Percentiles rank a stretch among this genome's conserved stretches.
These are phyloP conservation scores for Ascocoryne sarcoides DNA, from an alignment of 2,329 filamentous ascomycete species.

Conservation along the genomic window DNA sequence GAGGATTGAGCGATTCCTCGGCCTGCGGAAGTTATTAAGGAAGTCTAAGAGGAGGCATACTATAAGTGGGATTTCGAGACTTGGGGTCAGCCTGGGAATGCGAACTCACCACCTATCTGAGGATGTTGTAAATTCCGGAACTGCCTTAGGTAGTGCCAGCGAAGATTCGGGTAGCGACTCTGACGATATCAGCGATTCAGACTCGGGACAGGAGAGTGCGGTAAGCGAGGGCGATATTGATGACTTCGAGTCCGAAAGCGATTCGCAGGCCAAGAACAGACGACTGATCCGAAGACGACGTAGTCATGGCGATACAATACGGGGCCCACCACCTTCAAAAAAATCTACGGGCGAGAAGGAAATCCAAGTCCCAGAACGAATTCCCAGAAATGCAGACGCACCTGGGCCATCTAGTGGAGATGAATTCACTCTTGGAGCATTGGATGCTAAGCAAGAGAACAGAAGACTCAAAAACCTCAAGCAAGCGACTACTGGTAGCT, in stretches of 20 bases:
- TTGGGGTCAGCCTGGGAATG: constrained; percentile 64
- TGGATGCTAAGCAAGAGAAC: constrained; percentile 4
- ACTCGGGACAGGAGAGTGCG: constrained; percentile 27
- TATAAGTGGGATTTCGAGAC: constrained; percentile 31
- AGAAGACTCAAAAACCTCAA: constrained; percentile 8
- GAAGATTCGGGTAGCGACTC: constrained; percentile 33
- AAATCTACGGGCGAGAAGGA: constrained; percentile 26
- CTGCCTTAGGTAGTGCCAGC: constrained; percentile 37
- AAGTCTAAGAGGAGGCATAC: constrained; percentile 38
- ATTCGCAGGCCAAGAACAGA: constrained; percentile 8
- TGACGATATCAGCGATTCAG: constrained; percentile 34
- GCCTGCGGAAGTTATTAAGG: constrained; percentile 53
- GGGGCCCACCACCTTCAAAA: constrained; percentile 26
- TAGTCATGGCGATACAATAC: constrained; percentile 35
- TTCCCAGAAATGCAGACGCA: constrained; percentile 1
- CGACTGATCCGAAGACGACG: constrained; percentile 27
- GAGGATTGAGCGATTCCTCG: constrained; percentile 38
- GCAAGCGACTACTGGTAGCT: constrained; percentile 6
- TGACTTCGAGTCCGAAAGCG: constrained; percentile 28
- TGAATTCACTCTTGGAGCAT: not conserved
- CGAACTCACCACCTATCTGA: constrained; percentile 61
- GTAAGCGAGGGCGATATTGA: constrained; percentile 36
- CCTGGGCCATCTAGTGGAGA: constrained; percentile 1
- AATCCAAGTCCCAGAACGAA: constrained; percentile 18
- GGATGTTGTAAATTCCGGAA: constrained; percentile 23